phyloP scores from a whole-genome alignment of 805 yeast species.

The Metahyphopichia silvanorum region DNA sequence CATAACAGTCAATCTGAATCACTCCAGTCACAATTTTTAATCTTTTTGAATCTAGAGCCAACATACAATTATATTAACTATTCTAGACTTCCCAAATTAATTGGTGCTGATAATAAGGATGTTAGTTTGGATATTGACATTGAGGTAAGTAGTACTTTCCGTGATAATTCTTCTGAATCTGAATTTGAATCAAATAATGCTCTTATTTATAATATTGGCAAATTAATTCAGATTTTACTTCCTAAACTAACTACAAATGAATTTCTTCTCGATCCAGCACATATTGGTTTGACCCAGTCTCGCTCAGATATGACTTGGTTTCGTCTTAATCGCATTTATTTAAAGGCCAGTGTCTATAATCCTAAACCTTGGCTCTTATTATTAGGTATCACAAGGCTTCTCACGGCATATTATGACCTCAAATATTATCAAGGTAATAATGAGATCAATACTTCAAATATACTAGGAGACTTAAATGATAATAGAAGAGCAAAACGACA shows the following conservation, averaged over 20 bases:
- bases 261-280: conserved; percentile 9
- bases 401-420: conserved; percentile 26
- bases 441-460: neutral
- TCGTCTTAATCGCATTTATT: conserved; percentile 16
- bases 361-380: conserved; percentile 39
- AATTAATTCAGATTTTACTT: conserved; percentile 20
- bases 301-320: conserved; percentile 20
- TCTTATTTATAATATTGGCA: conserved; percentile 16
- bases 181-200: too few species aligned
- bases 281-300: conserved; percentile 7
- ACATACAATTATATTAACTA: conserved; percentile 34
- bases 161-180: too few species aligned
- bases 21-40: conserved; percentile 40
- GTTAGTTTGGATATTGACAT: too few species aligned
- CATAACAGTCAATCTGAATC: conserved; percentile 39
- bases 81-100: conserved; percentile 17
- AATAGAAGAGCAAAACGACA: conserved; percentile 22
- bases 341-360: conserved; percentile 15
- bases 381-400: conserved; percentile 29
- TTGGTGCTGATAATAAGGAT: conserved; percentile 13
- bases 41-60: conserved; percentile 43
- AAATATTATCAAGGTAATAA: conserved; percentile 6
- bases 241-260: conserved; percentile 9
- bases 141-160: too few species aligned
- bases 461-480: neutral